Percentiles rank a stretch among this genome's conserved stretches.
phyloP scores from a whole-genome alignment of 768 basidiomycete species.

The Tricholomella constricta region DNA sequence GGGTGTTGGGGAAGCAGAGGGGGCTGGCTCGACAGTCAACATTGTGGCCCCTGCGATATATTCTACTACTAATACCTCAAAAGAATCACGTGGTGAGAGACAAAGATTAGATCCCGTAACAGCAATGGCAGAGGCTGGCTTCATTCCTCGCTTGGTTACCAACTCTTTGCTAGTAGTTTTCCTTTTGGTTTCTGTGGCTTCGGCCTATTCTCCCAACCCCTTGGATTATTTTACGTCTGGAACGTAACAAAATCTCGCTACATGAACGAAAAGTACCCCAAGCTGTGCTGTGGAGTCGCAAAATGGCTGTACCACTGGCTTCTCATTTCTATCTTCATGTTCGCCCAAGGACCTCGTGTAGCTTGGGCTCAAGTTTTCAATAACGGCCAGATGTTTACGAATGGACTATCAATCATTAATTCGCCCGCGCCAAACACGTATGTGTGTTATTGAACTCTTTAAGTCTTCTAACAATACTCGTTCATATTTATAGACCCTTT shows the following conservation, averaged over 20 bases:
- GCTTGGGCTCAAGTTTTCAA: constrained; percentile 16
- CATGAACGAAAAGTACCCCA: too few relatives aligned
- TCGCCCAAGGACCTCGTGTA: neutral
- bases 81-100: too few relatives aligned
- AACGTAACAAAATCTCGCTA: too few relatives aligned
- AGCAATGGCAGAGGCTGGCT: too few relatives aligned
- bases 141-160: neutral
- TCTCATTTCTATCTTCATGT: neutral
- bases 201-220: neutral
- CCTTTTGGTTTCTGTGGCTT: neutral
- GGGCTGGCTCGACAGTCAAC: constrained; percentile 2
- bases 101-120: too few relatives aligned
- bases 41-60: neutral
- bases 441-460: constrained; percentile 3
- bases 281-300: too few relatives aligned
- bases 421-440: constrained; percentile 35
- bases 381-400: constrained; percentile 36
- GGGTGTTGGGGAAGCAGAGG: neutral
- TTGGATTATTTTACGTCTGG: neutral
- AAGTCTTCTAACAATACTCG: too few relatives aligned
- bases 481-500: constrained; percentile 31
- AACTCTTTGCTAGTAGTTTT: neutral
- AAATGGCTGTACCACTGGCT: neutral
- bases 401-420: constrained; percentile 39
- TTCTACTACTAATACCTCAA: too few relatives aligned